Evolutionary conservation across 345 rosid genomes (phyloP), one percentile per base, ranked within the genome.

Genomic region (Gossypium stocksii): DNA sequence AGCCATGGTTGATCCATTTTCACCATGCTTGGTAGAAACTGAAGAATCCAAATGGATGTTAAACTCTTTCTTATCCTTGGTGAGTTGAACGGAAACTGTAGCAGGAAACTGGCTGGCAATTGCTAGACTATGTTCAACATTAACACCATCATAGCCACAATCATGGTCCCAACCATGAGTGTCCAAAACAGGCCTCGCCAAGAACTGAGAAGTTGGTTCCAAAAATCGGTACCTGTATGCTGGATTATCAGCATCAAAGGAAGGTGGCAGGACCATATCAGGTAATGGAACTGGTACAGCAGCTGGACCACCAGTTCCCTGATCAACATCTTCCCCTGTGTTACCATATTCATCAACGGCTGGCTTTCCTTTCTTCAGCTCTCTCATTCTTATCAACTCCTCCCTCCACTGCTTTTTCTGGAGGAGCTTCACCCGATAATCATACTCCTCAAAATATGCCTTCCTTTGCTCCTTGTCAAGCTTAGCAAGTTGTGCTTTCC

Each of bases 131-230:
- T 89, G 85, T 63, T 92, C 98, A 1, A 93, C 77, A 65, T 91
- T 94, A 57, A 92, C 95, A 9, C 98, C 98, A 48, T 94, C 98
- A 75, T 94, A 92, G 44, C 98, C 97, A 80, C 93, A 90, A 77
- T 94, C 98, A 87, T 94, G 97, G 83, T 94, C 98, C 98, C 98
- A 94, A 57, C 97, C 92, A 78, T 94, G 95, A 66, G 92, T 86
- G 82, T 94, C 97, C 77, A 92, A 78, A 45, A 94, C 95, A 7
- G 98, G 97, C 90, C 97, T 86, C 12, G 91, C 92, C 72, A 94
- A 69, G 71, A 94, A 86, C 87, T 88, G 95, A 13, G 97, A 89
- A 76, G 88, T 87, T 64, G 91, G 97, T 71, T 94, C 97, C 85
- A 94, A 82, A 74, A 89, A 91, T n/a, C 97, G 91, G 81, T 92